These are phyloP conservation scores for Penicillium decumbens DNA, from an alignment of 2,329 filamentous ascomycete genomes.

Conservation along the genomic window DNA sequence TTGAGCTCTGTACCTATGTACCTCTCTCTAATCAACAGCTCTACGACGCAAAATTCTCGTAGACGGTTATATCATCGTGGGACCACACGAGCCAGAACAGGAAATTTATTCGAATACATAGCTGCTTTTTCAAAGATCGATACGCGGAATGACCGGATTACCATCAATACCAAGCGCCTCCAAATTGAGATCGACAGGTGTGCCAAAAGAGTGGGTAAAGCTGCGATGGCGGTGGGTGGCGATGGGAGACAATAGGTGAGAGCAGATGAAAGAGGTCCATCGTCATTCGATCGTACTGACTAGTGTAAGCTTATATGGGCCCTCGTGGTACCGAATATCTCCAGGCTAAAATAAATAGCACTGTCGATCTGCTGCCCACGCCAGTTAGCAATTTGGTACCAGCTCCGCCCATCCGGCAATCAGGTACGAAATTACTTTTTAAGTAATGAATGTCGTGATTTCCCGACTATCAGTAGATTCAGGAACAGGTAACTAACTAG, in stretches of 20 bases:
- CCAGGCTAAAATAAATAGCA: slow-evolving; percentile 11
- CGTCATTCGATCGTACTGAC: slow-evolving; percentile 7
- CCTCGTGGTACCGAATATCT: slow-evolving; percentile 8
- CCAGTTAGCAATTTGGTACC: background rate
- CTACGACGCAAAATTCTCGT: background rate
- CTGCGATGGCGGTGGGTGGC: background rate
- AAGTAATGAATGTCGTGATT: background rate
- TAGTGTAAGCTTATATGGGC: slow-evolving; percentile 14
- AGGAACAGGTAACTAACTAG: background rate
- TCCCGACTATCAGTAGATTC: background rate
- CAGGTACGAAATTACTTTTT: slow-evolving; percentile 1
- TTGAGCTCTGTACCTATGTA: background rate
- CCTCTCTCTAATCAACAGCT: background rate
- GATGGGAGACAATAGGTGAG: background rate
- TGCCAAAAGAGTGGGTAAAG: background rate
- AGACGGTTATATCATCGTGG: background rate
- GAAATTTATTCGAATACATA: background rate
- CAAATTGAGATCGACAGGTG: slow-evolving; percentile 18
- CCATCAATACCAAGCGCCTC: background rate
- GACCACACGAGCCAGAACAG: slow-evolving; percentile 1
- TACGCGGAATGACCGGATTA: slow-evolving; percentile 14
- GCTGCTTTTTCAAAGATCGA: background rate
- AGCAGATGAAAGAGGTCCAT: slow-evolving; percentile 2
- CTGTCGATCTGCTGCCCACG: slow-evolving; percentile 11
- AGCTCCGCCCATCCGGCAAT: slow-evolving; percentile 5